Evolutionary conservation across 768 basidiomycete species (phyloP), one percentile per base, ranked within the genome.

Genomic region (Leucosporidium scottii): DNA sequence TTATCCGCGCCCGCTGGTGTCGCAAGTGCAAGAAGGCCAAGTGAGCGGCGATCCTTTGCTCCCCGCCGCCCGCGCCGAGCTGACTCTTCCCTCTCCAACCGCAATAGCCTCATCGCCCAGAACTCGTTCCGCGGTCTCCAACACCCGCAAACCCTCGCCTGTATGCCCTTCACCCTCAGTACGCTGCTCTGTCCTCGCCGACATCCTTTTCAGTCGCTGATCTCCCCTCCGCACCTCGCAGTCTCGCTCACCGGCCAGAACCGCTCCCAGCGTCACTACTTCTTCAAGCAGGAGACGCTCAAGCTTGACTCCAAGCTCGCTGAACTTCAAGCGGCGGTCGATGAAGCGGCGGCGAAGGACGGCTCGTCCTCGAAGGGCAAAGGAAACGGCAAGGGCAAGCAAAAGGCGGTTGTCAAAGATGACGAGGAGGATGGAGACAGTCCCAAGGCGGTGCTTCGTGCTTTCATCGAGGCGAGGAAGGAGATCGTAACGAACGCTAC

Each of bases 21-120:
- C 58, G 57, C 47, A 18, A 13, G 20, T 64, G 63, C 48, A 21
- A 64, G 31, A 48, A 28, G 15, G 47, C 44, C 47, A 64, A 57
- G 63, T 64, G 28, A 10, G 54, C 21, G 34, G 12, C 34, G 12
- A 36, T 36, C 12, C 8, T 44, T 17, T 44, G 34, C 5, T 34
- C 34, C 39, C 39, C 39, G 8, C 15, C 39, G 13, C 39, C 10
- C 2, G 15, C 39, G 39, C 39, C 39, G 39, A 44, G 39, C 39
- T 54, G n/a, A 27, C 25, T 3, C 51, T 53, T n/a, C 53, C 25
- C 28, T 6, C 53, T 17, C 7, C 27, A 6, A 27, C 25, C 4
- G n/a, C n/a, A n/a, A 17, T 21, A 54, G 53, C 53, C 25, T 54
- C 25, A 17, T 25, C 25, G 23, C 15, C 5, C 25, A n/a, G 13